Percentiles rank a stretch among this genome's conserved stretches.
These are phyloP conservation scores for Hypoxylon fragiforme DNA, from an alignment of 495 filamentous ascomycete species.

Conservation along the genomic window DNA sequence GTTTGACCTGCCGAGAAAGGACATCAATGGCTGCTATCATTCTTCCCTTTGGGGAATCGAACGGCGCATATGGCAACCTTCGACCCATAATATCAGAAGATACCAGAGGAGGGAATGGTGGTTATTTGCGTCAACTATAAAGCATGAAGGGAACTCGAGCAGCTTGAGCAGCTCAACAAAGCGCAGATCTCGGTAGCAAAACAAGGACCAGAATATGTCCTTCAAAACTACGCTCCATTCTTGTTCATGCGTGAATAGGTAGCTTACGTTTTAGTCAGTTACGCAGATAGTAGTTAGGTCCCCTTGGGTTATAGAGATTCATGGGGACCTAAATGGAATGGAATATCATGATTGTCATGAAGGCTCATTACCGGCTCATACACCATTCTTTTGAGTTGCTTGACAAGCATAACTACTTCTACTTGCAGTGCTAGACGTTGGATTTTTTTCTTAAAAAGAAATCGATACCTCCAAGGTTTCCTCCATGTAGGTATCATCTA, in stretches of 20 bases:
- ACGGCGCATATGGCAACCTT: conserved; percentile 12
- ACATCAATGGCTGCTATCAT: conserved; percentile 3
- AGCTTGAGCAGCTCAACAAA: conserved; percentile 1
- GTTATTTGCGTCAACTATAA: conserved; percentile 18
- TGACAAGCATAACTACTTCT: too few relatives aligned
- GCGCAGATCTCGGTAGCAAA: neutral
- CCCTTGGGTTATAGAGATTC: conserved; percentile 26
- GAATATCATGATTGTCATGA: conserved; percentile 14
- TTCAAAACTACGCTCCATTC: conserved; percentile 13
- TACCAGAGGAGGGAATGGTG: conserved; percentile 17
- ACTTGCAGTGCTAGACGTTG: too few relatives aligned
- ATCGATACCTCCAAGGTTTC: too few relatives aligned
- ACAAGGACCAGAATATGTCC: conserved; percentile 1
- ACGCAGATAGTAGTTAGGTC: too few relatives aligned
- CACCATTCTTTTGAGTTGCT: too few relatives aligned
- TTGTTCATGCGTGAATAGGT: conserved; percentile 9
- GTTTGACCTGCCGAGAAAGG: conserved; percentile 7
- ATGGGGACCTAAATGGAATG: conserved; percentile 28
- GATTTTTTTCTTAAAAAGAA: too few relatives aligned
- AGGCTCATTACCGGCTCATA: neutral
- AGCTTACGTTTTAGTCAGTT: conserved; percentile 7
- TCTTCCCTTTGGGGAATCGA: neutral
- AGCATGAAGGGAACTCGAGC: conserved; percentile 3
- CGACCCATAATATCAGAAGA: conserved; percentile 16
- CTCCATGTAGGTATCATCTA: neutral